Base-by-base conservation (phyloP, 495 filamentous ascomycete genomes). In the Chlorociboria aeruginascens region DNA sequence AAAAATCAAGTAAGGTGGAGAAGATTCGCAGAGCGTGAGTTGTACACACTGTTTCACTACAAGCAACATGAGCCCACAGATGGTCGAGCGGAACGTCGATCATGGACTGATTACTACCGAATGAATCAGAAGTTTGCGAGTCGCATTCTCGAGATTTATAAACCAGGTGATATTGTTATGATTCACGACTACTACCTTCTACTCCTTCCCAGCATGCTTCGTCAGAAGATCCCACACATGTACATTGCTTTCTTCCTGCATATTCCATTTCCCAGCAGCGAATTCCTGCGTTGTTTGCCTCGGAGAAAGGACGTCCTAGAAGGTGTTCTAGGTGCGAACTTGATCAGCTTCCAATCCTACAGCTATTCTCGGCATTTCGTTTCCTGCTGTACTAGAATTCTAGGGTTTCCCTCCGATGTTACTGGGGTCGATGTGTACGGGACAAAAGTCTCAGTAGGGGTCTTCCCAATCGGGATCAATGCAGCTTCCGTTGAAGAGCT, bases 181-280 rank as follows among this genome's bases (percentile, higher is more conserved):
- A 77, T 96, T 40, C 89, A 96, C 60, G 89, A 96, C 63, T 95
- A 90, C 63, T 84, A 94, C 54, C 74, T 96, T 2, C 75, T 95
- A 46, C 73, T 96, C 9, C 73, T 96, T 8, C 89, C 89, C 0
- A 84, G 80, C 60, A 76, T 95, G 63, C 69, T 96, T 37, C 77
- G 89, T 10, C 86, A 93, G 58, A 75, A 82, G 11, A 73, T 83
- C 20, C 83, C 87, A 1, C 83, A 87, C 56, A 81, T 89, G 59
- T 89, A 89, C 61, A 83, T 94, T 55, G 83, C 89, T 33, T 92
- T 93, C 66, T 96, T 84, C 68, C 70, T 96, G 13, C 89, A 96
- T 61, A 80, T 87, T 13, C 89, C 89, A 1, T 95, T 95, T 64
- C 89, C 89, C 30, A 93, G 87, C 66, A 90, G 85, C 67, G 89